These are phyloP conservation scores for Arbutus unedo DNA, from an alignment of 148 eudicot genomes.

Conservation along the genomic window DNA sequence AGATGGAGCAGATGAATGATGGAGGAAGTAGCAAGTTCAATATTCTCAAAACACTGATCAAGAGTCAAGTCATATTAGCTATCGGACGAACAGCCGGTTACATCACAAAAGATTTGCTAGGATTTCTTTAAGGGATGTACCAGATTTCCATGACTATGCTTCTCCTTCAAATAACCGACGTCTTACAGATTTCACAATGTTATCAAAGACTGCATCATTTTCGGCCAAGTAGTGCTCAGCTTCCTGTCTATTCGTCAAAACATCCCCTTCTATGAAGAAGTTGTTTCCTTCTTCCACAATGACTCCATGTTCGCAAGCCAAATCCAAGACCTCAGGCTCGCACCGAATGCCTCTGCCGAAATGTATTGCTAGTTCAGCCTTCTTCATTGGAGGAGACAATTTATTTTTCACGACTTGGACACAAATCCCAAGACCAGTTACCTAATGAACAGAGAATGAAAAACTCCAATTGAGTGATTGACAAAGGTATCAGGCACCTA, in stretches of 20 bases:
- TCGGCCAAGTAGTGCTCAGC: slow-evolving; percentile 60
- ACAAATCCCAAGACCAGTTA: slow-evolving; percentile 68
- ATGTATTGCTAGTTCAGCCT: slow-evolving; percentile 60
- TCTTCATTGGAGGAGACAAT: slow-evolving; percentile 67
- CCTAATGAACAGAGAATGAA: slow-evolving; percentile 30
- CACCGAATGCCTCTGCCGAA: slow-evolving; percentile 79
- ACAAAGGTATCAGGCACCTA: background rate
- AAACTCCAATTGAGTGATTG: background rate
- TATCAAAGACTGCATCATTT: slow-evolving; percentile 45
- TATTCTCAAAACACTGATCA: background rate
- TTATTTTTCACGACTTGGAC: slow-evolving; percentile 88
- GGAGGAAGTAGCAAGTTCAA: background rate
- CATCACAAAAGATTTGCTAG: background rate
- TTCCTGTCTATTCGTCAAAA: slow-evolving; percentile 38
- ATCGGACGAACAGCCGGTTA: background rate
- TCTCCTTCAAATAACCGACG: slow-evolving; percentile 44
- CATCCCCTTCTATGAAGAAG: slow-evolving; percentile 53
- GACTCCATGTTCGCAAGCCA: slow-evolving; percentile 79
- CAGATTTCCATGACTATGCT: slow-evolving; percentile 8
- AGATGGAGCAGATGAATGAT: background rate
- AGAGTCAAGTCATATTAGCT: background rate
- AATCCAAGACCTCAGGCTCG: slow-evolving; percentile 71
- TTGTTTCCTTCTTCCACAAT: slow-evolving; percentile 51
- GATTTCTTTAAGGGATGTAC: background rate
- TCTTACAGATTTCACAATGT: slow-evolving; percentile 57